Evolutionary conservation across 345 rosid species (phyloP).

Genomic region (Erucastrum elatum): DNA sequence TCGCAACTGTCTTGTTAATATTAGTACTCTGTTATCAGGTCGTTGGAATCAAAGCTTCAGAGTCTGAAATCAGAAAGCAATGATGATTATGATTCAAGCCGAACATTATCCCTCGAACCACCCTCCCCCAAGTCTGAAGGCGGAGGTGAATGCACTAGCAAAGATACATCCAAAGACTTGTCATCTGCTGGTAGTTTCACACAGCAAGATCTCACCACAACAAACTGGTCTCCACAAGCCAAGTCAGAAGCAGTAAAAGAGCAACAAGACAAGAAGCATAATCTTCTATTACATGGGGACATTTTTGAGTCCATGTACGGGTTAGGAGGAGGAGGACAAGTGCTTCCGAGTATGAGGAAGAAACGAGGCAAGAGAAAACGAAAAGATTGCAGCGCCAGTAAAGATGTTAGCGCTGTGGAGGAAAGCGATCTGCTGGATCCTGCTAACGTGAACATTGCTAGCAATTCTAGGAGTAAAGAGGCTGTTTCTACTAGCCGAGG

Average conservation of each 20-base stretch:
- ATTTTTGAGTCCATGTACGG: constrained; percentile 40
- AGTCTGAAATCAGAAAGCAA: constrained; percentile 60
- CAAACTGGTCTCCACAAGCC: constrained; percentile 56
- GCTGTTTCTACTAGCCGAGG: constrained; percentile 43
- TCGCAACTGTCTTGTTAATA: not conserved
- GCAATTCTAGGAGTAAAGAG: constrained; percentile 49
- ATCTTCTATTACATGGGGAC: constrained; percentile 31
- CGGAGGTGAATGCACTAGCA: constrained; percentile 57
- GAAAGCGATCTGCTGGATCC: constrained; percentile 62
- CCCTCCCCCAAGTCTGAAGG: constrained; percentile 54
- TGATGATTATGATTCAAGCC: constrained; percentile 52
- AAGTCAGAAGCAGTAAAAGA: constrained; percentile 43
- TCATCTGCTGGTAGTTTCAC: constrained; percentile 84
- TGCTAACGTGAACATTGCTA: constrained; percentile 35
- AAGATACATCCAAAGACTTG: constrained; percentile 61
- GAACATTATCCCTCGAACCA: constrained; percentile 60
- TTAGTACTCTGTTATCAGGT: constrained; percentile 43
- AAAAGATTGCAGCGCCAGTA: constrained; percentile 48
- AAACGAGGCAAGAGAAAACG: constrained; percentile 88
- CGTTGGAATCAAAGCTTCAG: constrained; percentile 75
- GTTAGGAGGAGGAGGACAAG: constrained; percentile 41
- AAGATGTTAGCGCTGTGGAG: constrained; percentile 69
- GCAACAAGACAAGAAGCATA: constrained; percentile 37
- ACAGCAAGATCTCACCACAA: constrained; percentile 47
- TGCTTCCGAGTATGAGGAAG: constrained; percentile 47